These are phyloP conservation scores for Andalucia godoyi DNA, from an alignment of 78 protist genomes.

Conservation along the genomic window DNA sequence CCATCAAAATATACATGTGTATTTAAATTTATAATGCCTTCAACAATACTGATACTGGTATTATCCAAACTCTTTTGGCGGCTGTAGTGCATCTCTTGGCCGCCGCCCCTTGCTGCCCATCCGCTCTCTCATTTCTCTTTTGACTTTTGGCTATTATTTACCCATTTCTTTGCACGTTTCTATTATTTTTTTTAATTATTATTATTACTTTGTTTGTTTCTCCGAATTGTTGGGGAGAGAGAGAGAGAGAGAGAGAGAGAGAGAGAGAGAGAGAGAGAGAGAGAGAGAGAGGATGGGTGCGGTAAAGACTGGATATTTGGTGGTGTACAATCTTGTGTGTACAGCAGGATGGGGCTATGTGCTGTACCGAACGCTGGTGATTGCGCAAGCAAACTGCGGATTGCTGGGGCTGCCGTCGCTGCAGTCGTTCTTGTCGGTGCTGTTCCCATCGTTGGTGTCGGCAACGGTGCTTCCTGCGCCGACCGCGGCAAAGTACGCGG, in stretches of 20 bases:
- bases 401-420: not conserved
- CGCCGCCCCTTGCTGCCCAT: too few relatives aligned
- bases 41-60: too few relatives aligned
- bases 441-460: not conserved
- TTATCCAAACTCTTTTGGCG: too few relatives aligned
- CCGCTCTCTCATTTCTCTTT: too few relatives aligned
- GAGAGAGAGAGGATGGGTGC: not conserved
- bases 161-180: not conserved
- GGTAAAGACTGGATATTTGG: not conserved
- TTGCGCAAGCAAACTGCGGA: not conserved
- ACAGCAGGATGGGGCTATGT: not conserved
- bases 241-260: not conserved
- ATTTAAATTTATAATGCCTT: too few relatives aligned
- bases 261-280: not conserved
- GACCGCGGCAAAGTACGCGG: too few relatives aligned
- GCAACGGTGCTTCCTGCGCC: too few relatives aligned
- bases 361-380: not conserved
- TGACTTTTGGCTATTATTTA: not conserved
- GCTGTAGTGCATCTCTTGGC: too few relatives aligned
- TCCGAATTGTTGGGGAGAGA: too few relatives aligned
- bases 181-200: not conserved
- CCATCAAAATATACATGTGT: too few relatives aligned
- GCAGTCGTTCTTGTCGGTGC: not conserved
- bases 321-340: not conserved
- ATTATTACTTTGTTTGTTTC: too few relatives aligned